Evolutionary conservation across 805 yeast species (phyloP).

Genomic region (Kazachstania viticola): DNA sequence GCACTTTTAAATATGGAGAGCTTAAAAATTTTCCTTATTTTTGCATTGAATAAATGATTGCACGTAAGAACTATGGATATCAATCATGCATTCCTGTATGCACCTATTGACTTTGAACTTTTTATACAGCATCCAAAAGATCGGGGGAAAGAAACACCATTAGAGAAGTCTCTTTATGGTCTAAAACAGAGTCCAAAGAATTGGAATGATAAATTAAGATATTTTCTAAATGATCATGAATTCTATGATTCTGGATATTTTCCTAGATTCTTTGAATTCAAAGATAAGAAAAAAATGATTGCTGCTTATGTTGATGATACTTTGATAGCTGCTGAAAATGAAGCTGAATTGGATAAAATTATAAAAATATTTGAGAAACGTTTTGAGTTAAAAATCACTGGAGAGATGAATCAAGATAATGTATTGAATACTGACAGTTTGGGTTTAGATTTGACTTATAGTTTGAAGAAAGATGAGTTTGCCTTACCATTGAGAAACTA

Average conservation of each 20-base stretch:
- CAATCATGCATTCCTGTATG: too few relatives aligned
- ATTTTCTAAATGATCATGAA: constrained; percentile 1
- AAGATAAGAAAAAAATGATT: constrained; percentile 2
- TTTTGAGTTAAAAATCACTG: constrained; percentile 4
- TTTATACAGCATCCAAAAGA: too few relatives aligned
- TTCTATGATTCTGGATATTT: constrained; percentile 2
- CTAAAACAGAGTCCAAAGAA: constrained; percentile 5
- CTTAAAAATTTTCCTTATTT: too few relatives aligned
- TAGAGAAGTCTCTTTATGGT: constrained; percentile 3
- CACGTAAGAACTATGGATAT: too few relatives aligned
- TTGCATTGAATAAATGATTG: too few relatives aligned
- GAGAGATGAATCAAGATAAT: constrained; percentile 4
- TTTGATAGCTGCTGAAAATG: constrained; percentile 4
- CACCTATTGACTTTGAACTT: too few relatives aligned
- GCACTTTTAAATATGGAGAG: too few relatives aligned
- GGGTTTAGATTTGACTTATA: constrained; percentile 5
- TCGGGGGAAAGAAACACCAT: constrained; percentile 1
- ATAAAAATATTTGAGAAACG: neutral
- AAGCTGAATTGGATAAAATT: constrained; percentile 2
- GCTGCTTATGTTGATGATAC: constrained; percentile 9
- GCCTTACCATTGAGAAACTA: constrained; percentile 1
- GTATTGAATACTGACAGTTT: constrained; percentile 3
- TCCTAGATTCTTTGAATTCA: constrained; percentile 4
- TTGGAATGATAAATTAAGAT: constrained; percentile 5
- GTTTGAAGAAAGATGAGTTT: neutral